phyloP scores from a whole-genome alignment of 2,329 filamentous ascomycete genomes.

The Aspergillus persii region DNA sequence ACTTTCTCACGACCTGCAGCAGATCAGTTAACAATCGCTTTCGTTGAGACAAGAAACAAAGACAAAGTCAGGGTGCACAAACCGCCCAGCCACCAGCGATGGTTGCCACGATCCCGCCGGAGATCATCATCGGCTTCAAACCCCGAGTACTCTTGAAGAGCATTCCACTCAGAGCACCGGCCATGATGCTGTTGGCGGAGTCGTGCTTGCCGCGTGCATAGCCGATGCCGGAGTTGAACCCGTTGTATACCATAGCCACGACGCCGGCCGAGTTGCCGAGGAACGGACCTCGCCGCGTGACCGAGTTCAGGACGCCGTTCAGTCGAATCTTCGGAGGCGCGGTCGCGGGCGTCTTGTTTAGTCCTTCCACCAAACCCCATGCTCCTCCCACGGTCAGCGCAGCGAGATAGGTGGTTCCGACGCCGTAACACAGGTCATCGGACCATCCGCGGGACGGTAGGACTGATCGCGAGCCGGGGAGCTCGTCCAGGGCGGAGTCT shows the following conservation, averaged over 20 bases:
- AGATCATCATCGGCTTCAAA: constrained; percentile 88
- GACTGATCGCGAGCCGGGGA: constrained; percentile 81
- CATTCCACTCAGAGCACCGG: constrained; percentile 85
- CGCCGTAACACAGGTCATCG: constrained; percentile 96
- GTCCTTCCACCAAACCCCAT: constrained; percentile 89
- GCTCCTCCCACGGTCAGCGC: constrained; percentile 81
- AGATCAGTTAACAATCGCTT: constrained; percentile 10
- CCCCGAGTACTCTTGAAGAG: constrained; percentile 96
- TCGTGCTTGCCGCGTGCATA: constrained; percentile 82
- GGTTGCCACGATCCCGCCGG: constrained; percentile 80
- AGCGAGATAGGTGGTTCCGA: constrained; percentile 89
- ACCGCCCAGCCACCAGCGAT: constrained; percentile 90
- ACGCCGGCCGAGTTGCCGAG: constrained; percentile 95
- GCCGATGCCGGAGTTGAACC: constrained; percentile 80
- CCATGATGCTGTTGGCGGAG: constrained; percentile 79
- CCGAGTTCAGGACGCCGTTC: constrained; percentile 91
- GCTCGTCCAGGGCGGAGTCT: constrained; percentile 81
- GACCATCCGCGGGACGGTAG: constrained; percentile 96
- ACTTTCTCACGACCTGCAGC: constrained; percentile 50
- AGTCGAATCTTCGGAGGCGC: constrained; percentile 85
- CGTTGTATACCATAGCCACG: constrained; percentile 94
- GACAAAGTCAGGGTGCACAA: constrained; percentile 46
- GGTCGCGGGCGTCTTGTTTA: constrained; percentile 68
- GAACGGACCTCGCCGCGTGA: constrained; percentile 90
- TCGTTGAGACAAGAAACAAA: constrained; percentile 9